Base-by-base conservation (phyloP, 495 filamentous ascomycete genomes). In the Parathielavia hyrcaniae region DNA sequence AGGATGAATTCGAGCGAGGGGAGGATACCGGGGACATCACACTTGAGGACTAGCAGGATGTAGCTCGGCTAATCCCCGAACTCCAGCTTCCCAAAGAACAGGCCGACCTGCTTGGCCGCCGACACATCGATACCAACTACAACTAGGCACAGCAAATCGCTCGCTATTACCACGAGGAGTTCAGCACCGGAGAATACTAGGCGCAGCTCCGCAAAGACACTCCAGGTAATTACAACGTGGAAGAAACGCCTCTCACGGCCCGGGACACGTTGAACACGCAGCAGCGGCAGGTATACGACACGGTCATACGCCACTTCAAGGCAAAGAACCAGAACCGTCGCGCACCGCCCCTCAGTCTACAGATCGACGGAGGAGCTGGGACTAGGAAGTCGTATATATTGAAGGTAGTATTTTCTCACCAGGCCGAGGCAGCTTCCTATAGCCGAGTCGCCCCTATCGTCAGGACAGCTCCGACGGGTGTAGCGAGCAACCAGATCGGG, bases 201-300 rank as follows among this genome's bases (percentile, higher is more conserved):
- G 48, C 32, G 17, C 32, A 38, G 32, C 49, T 51, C 34, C 35
- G 49, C 35, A 34, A 32, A 51, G 32, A 51, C 4, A 51, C 49
- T 38, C 32, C 35, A 22, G 49, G 49, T 20, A 12, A 51, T 22
- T 51, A 51, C 35, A 32, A 39, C 1, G 49, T 51, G 35, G 32
- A 51, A 51, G 49, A 38, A 16, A 22, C 38, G 49, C 32, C 49
- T 26, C 49, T 51, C 35, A 32, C 5, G 30, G 49, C 49, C 32
- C 49, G 32, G 3, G 35, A 51, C 34, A 51, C 49, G 0, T 22
- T 51, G 49, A 51, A 51, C 49, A 51, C 49, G 0, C 16, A 51
- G 49, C 49, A 51, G 35, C 49, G 49, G 17, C 49, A 22, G 49
- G 49, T 51, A 22, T 51, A 51, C 34, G 34, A 51, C 34, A 51